Percentiles rank a stretch among this genome's conserved stretches.
Evolutionary conservation across 768 basidiomycete species (phyloP).

Genomic region (Amanita exitialis): DNA sequence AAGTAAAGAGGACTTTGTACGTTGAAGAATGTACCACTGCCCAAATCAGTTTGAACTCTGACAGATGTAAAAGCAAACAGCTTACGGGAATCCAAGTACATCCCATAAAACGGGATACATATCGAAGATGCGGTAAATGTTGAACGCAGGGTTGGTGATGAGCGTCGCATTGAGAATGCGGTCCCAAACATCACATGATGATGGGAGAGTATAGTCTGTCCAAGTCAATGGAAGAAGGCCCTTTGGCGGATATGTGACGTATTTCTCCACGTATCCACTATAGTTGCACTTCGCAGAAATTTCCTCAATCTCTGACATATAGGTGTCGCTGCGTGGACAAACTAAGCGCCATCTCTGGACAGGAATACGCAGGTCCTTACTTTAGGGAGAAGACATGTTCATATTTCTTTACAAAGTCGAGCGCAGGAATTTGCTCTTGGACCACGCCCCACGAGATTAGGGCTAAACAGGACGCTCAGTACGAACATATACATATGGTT

Average conservation of each 20-base stretch:
- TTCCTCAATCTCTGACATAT: constrained; percentile 47
- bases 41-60: background rate
- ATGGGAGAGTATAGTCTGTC: constrained; percentile 30
- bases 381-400: constrained; percentile 63
- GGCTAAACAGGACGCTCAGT: constrained; percentile 24
- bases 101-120: constrained; percentile 70
- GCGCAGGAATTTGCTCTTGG: constrained; percentile 61
- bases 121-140: constrained; percentile 72
- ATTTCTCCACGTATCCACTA: constrained; percentile 46
- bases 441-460: constrained; percentile 53
- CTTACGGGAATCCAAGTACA: constrained; percentile 73
- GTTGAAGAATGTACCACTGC: constrained; percentile 48
- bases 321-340: constrained; percentile 37
- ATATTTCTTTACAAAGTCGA: constrained; percentile 67
- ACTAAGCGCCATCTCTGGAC: background rate
- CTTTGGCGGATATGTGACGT: constrained; percentile 61
- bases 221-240: constrained; percentile 61
- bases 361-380: constrained; percentile 24
- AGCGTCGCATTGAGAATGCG: constrained; percentile 54
- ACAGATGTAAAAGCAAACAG: background rate
- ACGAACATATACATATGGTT: background rate
- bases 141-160: constrained; percentile 61
- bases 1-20: constrained; percentile 61
- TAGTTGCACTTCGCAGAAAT: constrained; percentile 50
- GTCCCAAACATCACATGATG: constrained; percentile 61